Conservation (phyloP, 148 eudicot species). For the Arctostaphylos glauca region DNA sequence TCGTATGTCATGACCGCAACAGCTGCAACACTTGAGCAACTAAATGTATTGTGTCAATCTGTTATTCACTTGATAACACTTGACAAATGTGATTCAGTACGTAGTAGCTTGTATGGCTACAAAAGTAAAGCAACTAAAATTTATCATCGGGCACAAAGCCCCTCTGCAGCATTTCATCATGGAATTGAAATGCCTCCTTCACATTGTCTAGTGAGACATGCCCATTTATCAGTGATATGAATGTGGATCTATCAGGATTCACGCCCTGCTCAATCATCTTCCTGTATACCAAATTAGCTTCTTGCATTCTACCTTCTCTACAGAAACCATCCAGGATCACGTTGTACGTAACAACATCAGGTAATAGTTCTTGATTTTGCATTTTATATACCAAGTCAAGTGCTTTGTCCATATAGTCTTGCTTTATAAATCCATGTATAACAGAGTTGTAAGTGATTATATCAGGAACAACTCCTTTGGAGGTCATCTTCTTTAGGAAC, state of each 20-base stretch:
- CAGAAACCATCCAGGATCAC: constrained; percentile 65
- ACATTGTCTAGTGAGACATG: constrained; percentile 61
- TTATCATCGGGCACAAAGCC: constrained; percentile 84
- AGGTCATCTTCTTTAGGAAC: constrained; percentile 43
- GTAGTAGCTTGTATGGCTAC: neutral
- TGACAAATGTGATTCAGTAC: neutral
- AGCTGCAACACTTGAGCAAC: neutral
- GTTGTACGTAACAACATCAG: constrained; percentile 68
- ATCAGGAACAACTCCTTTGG: constrained; percentile 51
- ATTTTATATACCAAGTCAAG: constrained; percentile 57
- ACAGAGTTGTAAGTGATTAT: constrained; percentile 67
- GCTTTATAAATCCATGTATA: constrained; percentile 63
- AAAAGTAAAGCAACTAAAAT: constrained; percentile 30
- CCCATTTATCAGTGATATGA: constrained; percentile 62
- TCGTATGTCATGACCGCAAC: neutral
- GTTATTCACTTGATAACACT: neutral
- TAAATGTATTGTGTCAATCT: neutral
- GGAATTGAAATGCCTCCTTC: constrained; percentile 71
- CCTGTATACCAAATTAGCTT: constrained; percentile 44
- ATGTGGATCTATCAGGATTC: constrained; percentile 66
- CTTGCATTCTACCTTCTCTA: constrained; percentile 66
- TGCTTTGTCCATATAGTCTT: constrained; percentile 58
- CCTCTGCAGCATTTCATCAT: constrained; percentile 75
- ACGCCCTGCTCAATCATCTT: constrained; percentile 70
- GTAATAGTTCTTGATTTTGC: constrained; percentile 58